These are phyloP conservation scores for Astrephomene gubernaculifera DNA, from an alignment of 139 green algal species.

Conservation along the genomic window DNA sequence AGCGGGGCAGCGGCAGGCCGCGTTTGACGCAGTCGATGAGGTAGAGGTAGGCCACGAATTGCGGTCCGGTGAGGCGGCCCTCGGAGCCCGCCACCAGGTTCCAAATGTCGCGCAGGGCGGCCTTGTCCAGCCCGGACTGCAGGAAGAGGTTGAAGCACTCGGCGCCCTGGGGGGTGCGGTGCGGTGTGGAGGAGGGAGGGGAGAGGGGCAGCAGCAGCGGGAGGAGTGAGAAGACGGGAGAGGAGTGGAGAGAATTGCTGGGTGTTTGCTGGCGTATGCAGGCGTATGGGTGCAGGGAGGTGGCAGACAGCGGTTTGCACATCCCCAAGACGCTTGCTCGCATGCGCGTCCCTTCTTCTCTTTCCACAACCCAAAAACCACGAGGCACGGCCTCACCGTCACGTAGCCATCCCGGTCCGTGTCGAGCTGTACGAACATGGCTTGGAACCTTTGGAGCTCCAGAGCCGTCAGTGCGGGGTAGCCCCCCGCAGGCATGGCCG, in stretches of 20 bases:
- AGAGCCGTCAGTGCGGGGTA: slow-evolving; percentile 66
- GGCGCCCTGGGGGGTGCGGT: slow-evolving; percentile 70
- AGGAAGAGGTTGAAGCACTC: slow-evolving; percentile 89
- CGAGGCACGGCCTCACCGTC: slow-evolving; percentile 63
- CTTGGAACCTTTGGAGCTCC: slow-evolving; percentile 72
- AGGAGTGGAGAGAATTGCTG: too few relatives aligned
- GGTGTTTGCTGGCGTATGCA: not conserved
- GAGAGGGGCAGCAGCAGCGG: too few relatives aligned
- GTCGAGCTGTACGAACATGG: slow-evolving; percentile 80
- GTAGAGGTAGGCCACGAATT: slow-evolving; percentile 85
- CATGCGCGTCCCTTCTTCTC: not conserved
- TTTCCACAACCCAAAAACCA: not conserved
- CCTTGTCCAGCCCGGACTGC: slow-evolving; percentile 83
- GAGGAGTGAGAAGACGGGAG: too few relatives aligned
- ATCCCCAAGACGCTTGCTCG: too few relatives aligned
- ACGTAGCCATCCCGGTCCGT: slow-evolving; percentile 77
- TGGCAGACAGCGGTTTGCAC: not conserved
- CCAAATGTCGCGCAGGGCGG: slow-evolving; percentile 70
- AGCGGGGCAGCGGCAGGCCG: slow-evolving; percentile 45
- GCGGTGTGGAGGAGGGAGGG: too few relatives aligned
- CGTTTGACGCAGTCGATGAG: slow-evolving; percentile 78
- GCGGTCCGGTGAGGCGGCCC: slow-evolving; percentile 65
- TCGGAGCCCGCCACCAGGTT: slow-evolving; percentile 75
- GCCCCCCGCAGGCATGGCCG: not conserved
- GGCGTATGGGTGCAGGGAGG: not conserved